Percentiles rank a stretch among this genome's conserved stretches.
Evolutionary conservation across 345 rosid genomes (phyloP).

Genomic region (Turnera subulata): DNA sequence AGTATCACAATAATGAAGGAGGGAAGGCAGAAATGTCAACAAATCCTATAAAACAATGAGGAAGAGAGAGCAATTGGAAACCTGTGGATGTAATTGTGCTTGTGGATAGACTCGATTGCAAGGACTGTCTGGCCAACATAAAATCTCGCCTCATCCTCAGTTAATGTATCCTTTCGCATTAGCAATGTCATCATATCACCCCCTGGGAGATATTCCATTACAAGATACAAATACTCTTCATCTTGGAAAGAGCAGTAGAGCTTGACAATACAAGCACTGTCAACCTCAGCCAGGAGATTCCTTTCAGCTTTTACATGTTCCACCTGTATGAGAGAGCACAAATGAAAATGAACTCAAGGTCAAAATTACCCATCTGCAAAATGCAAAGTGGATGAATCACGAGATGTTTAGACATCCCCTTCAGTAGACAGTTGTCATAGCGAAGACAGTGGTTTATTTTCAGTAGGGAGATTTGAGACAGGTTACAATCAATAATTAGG

Average conservation of each 20-base stretch:
- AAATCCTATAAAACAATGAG: background rate
- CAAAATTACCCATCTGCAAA: too few relatives aligned
- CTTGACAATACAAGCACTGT: slow-evolving; percentile 63
- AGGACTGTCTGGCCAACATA: slow-evolving; percentile 66
- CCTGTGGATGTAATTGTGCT: slow-evolving; percentile 67
- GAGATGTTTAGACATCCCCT: too few relatives aligned
- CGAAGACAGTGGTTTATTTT: too few relatives aligned
- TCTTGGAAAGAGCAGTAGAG: slow-evolving; percentile 68
- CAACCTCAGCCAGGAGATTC: slow-evolving; percentile 71
- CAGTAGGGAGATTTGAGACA: too few relatives aligned
- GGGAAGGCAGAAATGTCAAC: background rate
- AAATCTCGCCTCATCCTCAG: slow-evolving; percentile 61
- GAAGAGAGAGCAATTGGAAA: slow-evolving; percentile 6
- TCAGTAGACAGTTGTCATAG: too few relatives aligned
- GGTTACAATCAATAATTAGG: too few relatives aligned
- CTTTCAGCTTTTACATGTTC: slow-evolving; percentile 74
- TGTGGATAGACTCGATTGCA: slow-evolving; percentile 70
- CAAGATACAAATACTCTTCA: slow-evolving; percentile 59
- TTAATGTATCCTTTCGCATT: slow-evolving; percentile 64
- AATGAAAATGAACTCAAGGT: slow-evolving; percentile 9
- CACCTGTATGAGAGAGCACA: slow-evolving; percentile 41
- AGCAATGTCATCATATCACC: slow-evolving; percentile 79
- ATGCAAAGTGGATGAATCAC: too few relatives aligned
- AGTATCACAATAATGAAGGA: too few relatives aligned
- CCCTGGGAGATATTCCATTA: slow-evolving; percentile 74